Evolutionary conservation across 2,329 filamentous ascomycete genomes (phyloP).

Genomic region (Teratosphaeria zuluensis): DNA sequence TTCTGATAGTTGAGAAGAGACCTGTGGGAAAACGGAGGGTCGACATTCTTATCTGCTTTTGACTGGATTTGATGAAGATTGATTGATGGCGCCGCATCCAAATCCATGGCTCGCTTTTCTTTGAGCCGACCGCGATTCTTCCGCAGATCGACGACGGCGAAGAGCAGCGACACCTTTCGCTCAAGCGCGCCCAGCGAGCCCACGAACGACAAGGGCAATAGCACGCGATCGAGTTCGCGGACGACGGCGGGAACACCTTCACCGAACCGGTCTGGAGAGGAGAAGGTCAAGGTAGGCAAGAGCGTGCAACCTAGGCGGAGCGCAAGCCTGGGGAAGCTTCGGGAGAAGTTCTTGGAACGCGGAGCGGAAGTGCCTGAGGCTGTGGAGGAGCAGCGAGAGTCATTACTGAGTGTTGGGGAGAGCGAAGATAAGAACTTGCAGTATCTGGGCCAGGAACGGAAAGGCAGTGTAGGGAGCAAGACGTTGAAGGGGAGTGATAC

Average conservation of each 20-base stretch:
- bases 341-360: conserved; percentile 10
- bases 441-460: not conserved
- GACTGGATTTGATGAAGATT: not conserved
- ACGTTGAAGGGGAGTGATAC: not conserved
- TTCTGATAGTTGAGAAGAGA: not conserved
- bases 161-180: conserved; percentile 11
- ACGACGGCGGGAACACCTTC: not conserved
- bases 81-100: conserved; percentile 1
- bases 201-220: not conserved
- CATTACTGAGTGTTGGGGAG: conserved; percentile 3
- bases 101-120: conserved; percentile 13
- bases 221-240: not conserved
- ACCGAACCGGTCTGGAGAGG: not conserved
- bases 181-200: conserved; percentile 11
- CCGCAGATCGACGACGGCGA: conserved; percentile 11
- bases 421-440: conserved; percentile 6
- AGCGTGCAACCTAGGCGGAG: not conserved
- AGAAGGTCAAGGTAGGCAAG: not conserved
- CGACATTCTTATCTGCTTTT: not conserved
- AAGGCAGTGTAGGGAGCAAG: not conserved
- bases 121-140: conserved; percentile 12
- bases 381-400: conserved; percentile 11
- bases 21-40: not conserved
- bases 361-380: conserved; percentile 8
- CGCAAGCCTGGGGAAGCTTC: conserved; percentile 10